Conservation (phyloP, 2,329 filamentous ascomycete species). For the Diaporthe sp. region DNA sequence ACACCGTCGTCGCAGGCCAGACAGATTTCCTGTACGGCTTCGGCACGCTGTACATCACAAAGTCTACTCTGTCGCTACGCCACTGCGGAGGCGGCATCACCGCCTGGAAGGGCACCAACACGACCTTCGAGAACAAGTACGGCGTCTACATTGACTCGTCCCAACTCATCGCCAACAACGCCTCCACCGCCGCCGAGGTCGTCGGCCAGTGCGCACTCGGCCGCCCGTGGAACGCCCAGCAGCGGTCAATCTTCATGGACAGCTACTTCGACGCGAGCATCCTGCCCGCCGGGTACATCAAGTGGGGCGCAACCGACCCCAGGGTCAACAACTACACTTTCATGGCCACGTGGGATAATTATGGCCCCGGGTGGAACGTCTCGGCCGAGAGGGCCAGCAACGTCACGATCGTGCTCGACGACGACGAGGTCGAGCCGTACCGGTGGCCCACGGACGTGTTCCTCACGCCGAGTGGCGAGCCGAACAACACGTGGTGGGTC, state of each 20-base stretch:
- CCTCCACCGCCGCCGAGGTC: slow-evolving; percentile 51
- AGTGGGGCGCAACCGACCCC: slow-evolving; percentile 58
- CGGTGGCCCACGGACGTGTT: slow-evolving; percentile 44
- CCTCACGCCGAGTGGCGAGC: slow-evolving; percentile 37
- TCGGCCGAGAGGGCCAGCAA: slow-evolving; percentile 54
- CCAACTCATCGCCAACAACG: slow-evolving; percentile 66
- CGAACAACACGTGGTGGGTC: slow-evolving; percentile 41
- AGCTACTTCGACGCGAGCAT: slow-evolving; percentile 67
- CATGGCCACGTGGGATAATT: slow-evolving; percentile 67
- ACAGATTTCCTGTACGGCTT: slow-evolving; percentile 79
- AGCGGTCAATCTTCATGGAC: slow-evolving; percentile 68
- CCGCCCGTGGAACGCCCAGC: slow-evolving; percentile 71
- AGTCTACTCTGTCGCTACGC: slow-evolving; percentile 66
- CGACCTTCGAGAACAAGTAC: slow-evolving; percentile 75
- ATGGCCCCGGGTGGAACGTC: slow-evolving; percentile 67
- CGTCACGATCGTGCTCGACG: slow-evolving; percentile 61
- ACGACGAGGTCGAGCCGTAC: slow-evolving; percentile 47
- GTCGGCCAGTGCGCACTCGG: slow-evolving; percentile 67
- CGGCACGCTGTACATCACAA: slow-evolving; percentile 72
- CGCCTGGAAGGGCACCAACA: slow-evolving; percentile 77
- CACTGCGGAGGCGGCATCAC: slow-evolving; percentile 76
- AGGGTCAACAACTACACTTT: slow-evolving; percentile 60
- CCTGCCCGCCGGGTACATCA: slow-evolving; percentile 65
- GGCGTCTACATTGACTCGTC: slow-evolving; percentile 74
- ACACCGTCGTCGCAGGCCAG: slow-evolving; percentile 71